Base-by-base conservation (phyloP, 1,284 basidiomycete genomes). In the Cutaneotrichosporon daszewskae region DNA sequence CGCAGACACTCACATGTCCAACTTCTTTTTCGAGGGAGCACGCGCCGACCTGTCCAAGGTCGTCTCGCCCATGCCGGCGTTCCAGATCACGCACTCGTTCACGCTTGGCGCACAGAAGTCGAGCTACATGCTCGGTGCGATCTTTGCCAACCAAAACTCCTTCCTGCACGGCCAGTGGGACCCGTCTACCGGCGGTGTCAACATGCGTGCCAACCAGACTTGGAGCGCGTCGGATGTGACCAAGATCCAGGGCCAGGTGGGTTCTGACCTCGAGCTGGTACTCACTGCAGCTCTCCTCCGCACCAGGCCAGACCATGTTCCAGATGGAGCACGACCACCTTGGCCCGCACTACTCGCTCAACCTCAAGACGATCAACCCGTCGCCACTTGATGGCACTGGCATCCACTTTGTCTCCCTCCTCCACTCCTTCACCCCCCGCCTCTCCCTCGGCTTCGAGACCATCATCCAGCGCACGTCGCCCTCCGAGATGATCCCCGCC, bases 11-110 rank as follows among this genome's bases (percentile, higher is more conserved):
- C 89, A 90, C 68, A 74, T 96, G 51, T 85, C 83, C 51, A 96
- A 96, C 77, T 94, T 85, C 74, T 82, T 92, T 67, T 98, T 97
- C 71, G 95, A 99, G 76, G 95, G 95, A 54, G 94, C 77, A 17
- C 80, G 92, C 59, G 95, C 95, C 38, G 95, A 99, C 75, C 77
- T 98, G 58, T 86, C 89, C 49, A 99, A 98, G 76, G 85, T 81
- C 56, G 77, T 98, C 57, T 95, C 89, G 44, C 79, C 87, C 69
- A 35, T 35, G 18, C 95, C 95, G 24, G 83, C 88, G 44, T 99
- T 98, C 81, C 92, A 97, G 76, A 86, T 97, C 63, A 92, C 91
- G 48, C 95, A 99, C 72, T 88, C 90, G 31, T 97, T 99, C 74
- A 78, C 84, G 44, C 64, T 72, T 40, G 69, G 68, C 31, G 48